phyloP scores from a whole-genome alignment of 1,139 yeast species.

The Blastobotrys petasosporus region DNA sequence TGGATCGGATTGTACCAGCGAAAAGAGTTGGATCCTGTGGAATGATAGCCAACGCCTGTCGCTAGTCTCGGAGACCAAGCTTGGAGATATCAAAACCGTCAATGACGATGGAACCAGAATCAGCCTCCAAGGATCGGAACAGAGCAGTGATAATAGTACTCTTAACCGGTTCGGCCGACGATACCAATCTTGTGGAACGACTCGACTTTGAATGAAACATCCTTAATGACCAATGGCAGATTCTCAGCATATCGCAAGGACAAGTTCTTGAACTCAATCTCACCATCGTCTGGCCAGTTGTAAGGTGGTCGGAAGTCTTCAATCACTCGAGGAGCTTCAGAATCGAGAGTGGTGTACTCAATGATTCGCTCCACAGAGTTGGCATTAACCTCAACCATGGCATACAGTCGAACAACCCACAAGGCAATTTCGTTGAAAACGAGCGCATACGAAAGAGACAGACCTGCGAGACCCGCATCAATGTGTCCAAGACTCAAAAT shows the following conservation, averaged over 20 bases:
- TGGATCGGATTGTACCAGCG: constrained; percentile 74
- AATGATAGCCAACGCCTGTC: constrained; percentile 81
- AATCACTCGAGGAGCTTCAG: constrained; percentile 70
- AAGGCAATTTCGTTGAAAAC: constrained; percentile 83
- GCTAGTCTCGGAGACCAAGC: constrained; percentile 72
- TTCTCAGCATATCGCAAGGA: constrained; percentile 85
- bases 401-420: constrained; percentile 88
- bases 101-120: constrained; percentile 69
- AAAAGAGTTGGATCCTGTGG: constrained; percentile 94
- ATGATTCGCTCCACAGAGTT: constrained; percentile 87
- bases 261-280: constrained; percentile 64
- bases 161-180: constrained; percentile 94
- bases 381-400: constrained; percentile 90
- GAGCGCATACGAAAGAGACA: constrained; percentile 85
- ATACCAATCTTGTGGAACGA: constrained; percentile 83
- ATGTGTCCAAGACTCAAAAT: constrained; percentile 55
- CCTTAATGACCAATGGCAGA: constrained; percentile 81
- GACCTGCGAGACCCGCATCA: constrained; percentile 95
- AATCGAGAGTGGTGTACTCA: constrained; percentile 78
- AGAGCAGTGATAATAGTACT: constrained; percentile 93
- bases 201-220: constrained; percentile 71
- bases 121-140: constrained; percentile 89
- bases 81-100: constrained; percentile 85
- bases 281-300: constrained; percentile 82
- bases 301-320: constrained; percentile 65